Conservation (phyloP, 164 flowering plant genomes). For the Tinospora cordifolia region DNA sequence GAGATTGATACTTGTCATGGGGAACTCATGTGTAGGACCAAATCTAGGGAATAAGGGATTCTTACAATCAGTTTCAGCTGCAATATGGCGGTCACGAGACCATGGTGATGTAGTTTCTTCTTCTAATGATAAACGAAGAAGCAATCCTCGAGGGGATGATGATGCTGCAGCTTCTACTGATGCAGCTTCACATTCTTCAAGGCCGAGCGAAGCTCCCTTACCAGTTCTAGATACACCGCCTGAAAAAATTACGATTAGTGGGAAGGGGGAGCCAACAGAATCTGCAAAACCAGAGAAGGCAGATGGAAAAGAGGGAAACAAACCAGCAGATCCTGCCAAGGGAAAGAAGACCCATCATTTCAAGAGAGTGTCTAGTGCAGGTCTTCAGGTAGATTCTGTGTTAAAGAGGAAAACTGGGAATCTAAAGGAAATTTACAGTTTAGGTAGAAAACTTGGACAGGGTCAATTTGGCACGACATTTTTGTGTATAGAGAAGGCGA, state of each 20-base stretch:
- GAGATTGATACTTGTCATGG: slow-evolving; percentile 23
- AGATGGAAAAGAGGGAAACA: slow-evolving; percentile 15
- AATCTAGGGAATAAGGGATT: slow-evolving; percentile 23
- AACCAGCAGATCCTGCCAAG: slow-evolving; percentile 18
- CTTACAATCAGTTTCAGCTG: slow-evolving; percentile 24
- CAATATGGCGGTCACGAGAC: slow-evolving; percentile 20
- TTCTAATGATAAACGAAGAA: slow-evolving; percentile 2
- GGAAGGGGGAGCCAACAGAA: background rate
- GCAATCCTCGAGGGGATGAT: background rate
- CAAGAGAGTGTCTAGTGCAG: slow-evolving; percentile 38
- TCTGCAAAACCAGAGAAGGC: slow-evolving; percentile 2
- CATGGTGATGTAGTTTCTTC: slow-evolving; percentile 9
- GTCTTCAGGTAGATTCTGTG: slow-evolving; percentile 49
- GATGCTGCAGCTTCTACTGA: background rate
- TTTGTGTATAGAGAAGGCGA: slow-evolving; percentile 42
- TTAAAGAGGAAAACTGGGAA: slow-evolving; percentile 50
- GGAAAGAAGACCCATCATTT: slow-evolving; percentile 33
- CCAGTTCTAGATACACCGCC: slow-evolving; percentile 17
- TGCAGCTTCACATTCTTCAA: background rate
- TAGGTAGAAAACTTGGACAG: slow-evolving; percentile 65
- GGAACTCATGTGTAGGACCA: slow-evolving; percentile 31
- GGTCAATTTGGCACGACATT: slow-evolving; percentile 71
- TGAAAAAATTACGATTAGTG: slow-evolving; percentile 11
- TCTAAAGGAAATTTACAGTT: slow-evolving; percentile 43
- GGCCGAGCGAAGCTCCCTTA: slow-evolving; percentile 6